phyloP scores from a whole-genome alignment of 257 asterid species.

The Solanum paucissectum region DNA sequence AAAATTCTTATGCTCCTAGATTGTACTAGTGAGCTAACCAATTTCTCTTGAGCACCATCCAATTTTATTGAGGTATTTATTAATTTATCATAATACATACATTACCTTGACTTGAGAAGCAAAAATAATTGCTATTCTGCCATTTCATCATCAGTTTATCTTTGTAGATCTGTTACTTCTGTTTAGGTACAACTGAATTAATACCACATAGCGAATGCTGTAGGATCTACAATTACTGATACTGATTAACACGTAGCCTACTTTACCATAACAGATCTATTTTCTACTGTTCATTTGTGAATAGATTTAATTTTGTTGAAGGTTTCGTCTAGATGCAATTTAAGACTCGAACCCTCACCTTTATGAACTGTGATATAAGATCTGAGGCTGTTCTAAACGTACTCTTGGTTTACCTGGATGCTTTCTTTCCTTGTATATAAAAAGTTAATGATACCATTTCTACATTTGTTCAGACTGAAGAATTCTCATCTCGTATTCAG shows the following conservation, averaged over 20 bases:
- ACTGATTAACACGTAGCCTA: not conserved
- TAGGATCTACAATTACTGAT: not conserved
- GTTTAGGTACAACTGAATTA: too few species aligned
- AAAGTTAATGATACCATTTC: not conserved
- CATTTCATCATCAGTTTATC: too few species aligned
- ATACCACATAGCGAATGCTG: not conserved
- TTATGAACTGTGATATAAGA: not conserved
- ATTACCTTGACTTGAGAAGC: not conserved
- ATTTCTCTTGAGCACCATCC: not conserved
- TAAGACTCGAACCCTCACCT: not conserved
- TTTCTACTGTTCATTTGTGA: not conserved
- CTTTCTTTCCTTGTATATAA: not conserved
- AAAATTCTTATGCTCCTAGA: not conserved
- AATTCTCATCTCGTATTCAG: slow-evolving; percentile 70
- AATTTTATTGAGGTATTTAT: not conserved
- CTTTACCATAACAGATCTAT: not conserved
- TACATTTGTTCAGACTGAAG: slow-evolving; percentile 50
- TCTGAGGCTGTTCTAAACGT: not conserved
- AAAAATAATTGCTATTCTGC: too few species aligned
- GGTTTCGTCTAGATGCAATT: not conserved
- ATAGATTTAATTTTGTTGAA: not conserved
- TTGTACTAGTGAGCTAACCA: not conserved
- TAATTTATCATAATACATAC: not conserved
- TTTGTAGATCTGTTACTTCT: too few species aligned
- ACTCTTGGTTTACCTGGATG: not conserved